These are phyloP conservation scores for Delonix regia DNA, from an alignment of 306 rosid species.

Conservation along the genomic window DNA sequence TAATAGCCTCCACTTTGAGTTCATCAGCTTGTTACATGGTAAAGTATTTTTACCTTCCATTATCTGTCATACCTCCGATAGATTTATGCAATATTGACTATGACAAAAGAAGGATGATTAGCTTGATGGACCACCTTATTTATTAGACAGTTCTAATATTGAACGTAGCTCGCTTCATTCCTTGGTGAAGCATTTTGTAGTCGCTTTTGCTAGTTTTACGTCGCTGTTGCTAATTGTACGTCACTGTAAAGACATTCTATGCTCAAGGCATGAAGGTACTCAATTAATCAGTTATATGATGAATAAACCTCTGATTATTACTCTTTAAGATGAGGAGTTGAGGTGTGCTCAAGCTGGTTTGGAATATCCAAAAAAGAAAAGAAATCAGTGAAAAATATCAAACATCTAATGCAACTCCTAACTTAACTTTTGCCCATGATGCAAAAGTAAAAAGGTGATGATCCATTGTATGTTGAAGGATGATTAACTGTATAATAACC, in stretches of 20 bases:
- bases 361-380: background rate
- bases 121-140: conserved; percentile 50
- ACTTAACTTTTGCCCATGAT: conserved; percentile 12
- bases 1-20: background rate
- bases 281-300: conserved; percentile 33
- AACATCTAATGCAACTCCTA: background rate
- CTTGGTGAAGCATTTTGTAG: conserved; percentile 34
- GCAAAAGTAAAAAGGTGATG: background rate
- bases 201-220: conserved; percentile 37
- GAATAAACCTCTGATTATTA: conserved; percentile 22
- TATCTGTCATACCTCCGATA: background rate
- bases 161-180: conserved; percentile 38
- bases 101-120: conserved; percentile 29
- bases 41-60: conserved; percentile 10
- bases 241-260: conserved; percentile 57
- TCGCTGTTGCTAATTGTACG: conserved; percentile 37
- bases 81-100: conserved; percentile 23
- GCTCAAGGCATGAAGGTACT: conserved; percentile 27
- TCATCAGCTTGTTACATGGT: background rate
- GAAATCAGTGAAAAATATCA: background rate
- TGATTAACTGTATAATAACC: conserved; percentile 2
- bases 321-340: background rate
- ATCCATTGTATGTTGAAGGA: conserved; percentile 4
- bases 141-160: conserved; percentile 47
- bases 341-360: background rate